Base-by-base conservation (phyloP, 257 asterid species). In the Cordia subcordata region DNA sequence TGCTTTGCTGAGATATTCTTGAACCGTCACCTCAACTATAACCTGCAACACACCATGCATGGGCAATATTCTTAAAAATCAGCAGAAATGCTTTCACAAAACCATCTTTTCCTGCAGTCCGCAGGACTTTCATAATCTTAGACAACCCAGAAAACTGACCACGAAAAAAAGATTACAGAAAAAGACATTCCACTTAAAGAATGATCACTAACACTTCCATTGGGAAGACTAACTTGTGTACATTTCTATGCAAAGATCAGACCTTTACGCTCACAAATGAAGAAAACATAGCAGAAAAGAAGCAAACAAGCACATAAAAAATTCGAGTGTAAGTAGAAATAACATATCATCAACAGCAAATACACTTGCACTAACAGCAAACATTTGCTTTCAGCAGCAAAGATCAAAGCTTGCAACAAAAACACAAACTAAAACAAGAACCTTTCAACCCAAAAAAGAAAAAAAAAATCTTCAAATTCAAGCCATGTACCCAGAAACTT, bases 1-100 rank as follows among this genome's bases (percentile, higher is more conserved):
- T 89, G 14, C n/a, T n/a, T n/a, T n/a, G n/a, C n/a, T n/a, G n/a
- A n/a, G n/a, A 62, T 58, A 62, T 16, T 53, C 21, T 20, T 19
- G 18, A 16, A 32, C 10, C 55, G 56, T 19, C 56, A 35, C 49
- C 35, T 18, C 61, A 32, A 56, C 32, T 21, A 61, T 15, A 11
- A 54, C 59, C 52, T 59, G 57, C 27, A 53, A 5, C 54, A 16
- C 17, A 49, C 13, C 54, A 49, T 49, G 54, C 54, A 49, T 49
- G 54, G 0, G 1, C 17, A 49, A 21, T n/a, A 9, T 49, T 22
- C 10, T 49, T 21, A 13, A 1, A 15, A 49, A 49, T 49, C 20
- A 49, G 54, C 22, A 49, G 1, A 19, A n/a, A 49, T n/a, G 0
- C 10, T 17, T 49, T 6, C 35, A 27, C 6, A 1, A 27, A 27